Evolutionary conservation across 1,284 basidiomycete species (phyloP).

Genomic region (Laetiporus sulphureus): DNA sequence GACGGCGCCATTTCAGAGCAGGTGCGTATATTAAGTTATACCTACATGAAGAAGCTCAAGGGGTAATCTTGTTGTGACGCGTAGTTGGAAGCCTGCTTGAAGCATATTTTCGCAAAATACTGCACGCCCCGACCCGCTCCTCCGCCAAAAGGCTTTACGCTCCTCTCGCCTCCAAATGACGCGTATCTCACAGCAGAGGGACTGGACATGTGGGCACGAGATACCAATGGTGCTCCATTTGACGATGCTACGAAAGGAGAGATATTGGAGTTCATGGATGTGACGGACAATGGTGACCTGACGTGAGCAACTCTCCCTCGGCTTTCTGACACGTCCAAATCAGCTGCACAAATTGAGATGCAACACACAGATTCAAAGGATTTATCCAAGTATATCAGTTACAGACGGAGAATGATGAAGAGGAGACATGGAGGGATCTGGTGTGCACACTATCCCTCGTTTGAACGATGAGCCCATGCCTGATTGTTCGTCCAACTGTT

Average conservation of each 20-base stretch:
- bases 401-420: constrained; percentile 75
- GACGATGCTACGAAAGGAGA: constrained; percentile 72
- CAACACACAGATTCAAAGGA: constrained; percentile 66
- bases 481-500: neutral
- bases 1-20: constrained; percentile 61
- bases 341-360: too few relatives aligned
- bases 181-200: constrained; percentile 53
- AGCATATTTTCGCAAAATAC: constrained; percentile 70
- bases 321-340: too few relatives aligned
- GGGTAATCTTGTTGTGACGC: constrained; percentile 1
- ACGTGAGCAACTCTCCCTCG: constrained; percentile 45
- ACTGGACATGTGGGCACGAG: constrained; percentile 65
- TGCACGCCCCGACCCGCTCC: constrained; percentile 42
- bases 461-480: neutral
- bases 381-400: constrained; percentile 76
- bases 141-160: constrained; percentile 14
- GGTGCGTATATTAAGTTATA: constrained; percentile 28
- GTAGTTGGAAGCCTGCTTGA: constrained; percentile 57
- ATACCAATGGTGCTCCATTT: constrained; percentile 72
- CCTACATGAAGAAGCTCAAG: neutral
- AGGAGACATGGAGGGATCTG: constrained; percentile 76
- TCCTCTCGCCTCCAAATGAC: constrained; percentile 45
- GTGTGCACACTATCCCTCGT: constrained; percentile 30
- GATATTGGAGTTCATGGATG: constrained; percentile 66
- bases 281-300: constrained; percentile 61